Percentiles rank a stretch among this genome's conserved stretches.
These are phyloP conservation scores for Lophiotrema nucula DNA, from an alignment of 495 filamentous ascomycete species.

Conservation along the genomic window DNA sequence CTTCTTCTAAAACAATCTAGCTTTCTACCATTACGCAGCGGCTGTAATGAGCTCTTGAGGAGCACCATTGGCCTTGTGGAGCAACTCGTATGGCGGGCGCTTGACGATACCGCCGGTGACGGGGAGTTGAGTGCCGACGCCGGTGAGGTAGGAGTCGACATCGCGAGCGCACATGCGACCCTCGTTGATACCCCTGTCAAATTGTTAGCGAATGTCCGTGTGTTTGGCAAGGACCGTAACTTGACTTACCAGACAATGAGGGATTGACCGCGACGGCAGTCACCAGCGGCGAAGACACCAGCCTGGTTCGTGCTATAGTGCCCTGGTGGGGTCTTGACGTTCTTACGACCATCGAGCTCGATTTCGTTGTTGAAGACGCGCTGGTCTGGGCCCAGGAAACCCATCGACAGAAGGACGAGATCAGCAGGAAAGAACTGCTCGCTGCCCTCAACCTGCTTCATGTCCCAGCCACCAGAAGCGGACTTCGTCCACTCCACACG, in stretches of 20 bases:
- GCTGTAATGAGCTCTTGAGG: slow-evolving; percentile 39
- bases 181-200: slow-evolving; percentile 99
- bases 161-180: slow-evolving; percentile 91
- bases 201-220: too few relatives aligned
- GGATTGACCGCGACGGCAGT: slow-evolving; percentile 94
- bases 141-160: slow-evolving; percentile 85
- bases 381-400: slow-evolving; percentile 94
- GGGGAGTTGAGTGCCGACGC: slow-evolving; percentile 71
- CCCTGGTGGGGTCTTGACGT: slow-evolving; percentile 92
- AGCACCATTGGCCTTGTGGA: slow-evolving; percentile 38
- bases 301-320: slow-evolving; percentile 84
- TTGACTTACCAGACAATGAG: slow-evolving; percentile 90
- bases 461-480: slow-evolving; percentile 91
- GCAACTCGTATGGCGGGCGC: slow-evolving; percentile 64
- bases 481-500: slow-evolving; percentile 97
- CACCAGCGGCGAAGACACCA: slow-evolving; percentile 93
- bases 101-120: slow-evolving; percentile 95
- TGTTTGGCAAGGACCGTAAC: too few relatives aligned
- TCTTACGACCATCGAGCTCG: slow-evolving; percentile 92
- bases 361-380: slow-evolving; percentile 81
- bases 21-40: slow-evolving; percentile 31
- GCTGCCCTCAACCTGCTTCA: slow-evolving; percentile 94
- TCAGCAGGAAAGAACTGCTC: slow-evolving; percentile 98
- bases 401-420: slow-evolving; percentile 95
- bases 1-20: too few relatives aligned